Conservation (phyloP, 768 basidiomycete genomes). For the Hydnomerulius pinastri region DNA sequence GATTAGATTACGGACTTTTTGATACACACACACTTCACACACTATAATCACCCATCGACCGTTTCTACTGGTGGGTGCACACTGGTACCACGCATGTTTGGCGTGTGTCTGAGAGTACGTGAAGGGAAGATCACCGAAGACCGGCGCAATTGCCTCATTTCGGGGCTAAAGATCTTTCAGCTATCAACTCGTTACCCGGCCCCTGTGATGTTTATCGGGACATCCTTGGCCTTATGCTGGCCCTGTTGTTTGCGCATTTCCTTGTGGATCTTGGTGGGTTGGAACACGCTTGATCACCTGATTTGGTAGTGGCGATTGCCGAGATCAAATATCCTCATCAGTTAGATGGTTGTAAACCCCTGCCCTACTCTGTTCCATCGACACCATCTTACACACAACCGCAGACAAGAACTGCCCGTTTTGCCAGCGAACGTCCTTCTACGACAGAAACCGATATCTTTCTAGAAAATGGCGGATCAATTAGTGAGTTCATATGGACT, state of each 20-base stretch:
- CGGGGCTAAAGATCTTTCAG: not conserved
- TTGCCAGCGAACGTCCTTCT: not conserved
- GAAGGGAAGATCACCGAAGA: not conserved
- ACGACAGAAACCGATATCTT: constrained; percentile 3
- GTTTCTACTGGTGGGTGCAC: not conserved
- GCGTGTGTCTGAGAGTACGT: not conserved
- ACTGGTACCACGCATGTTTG: not conserved
- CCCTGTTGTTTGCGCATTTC: too few relatives aligned
- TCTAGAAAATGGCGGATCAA: constrained; percentile 56
- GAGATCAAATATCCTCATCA: constrained; percentile 23
- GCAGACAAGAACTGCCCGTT: constrained; percentile 1
- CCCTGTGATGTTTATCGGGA: not conserved
- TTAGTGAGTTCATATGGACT: constrained; percentile 42
- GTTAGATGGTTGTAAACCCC: constrained; percentile 5
- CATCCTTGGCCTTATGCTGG: not conserved
- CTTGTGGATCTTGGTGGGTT: too few relatives aligned
- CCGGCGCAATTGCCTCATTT: not conserved
- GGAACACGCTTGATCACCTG: constrained; percentile 14
- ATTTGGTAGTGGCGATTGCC: constrained; percentile 35
- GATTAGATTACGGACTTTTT: constrained; percentile 27
- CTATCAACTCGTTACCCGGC: not conserved
- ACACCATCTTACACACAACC: constrained; percentile 4
- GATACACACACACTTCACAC: constrained; percentile 6
- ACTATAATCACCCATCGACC: constrained; percentile 9
- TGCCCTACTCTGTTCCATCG: constrained; percentile 10